Conservation (phyloP, 148 eudicot genomes). For the Oxyria digyna region DNA sequence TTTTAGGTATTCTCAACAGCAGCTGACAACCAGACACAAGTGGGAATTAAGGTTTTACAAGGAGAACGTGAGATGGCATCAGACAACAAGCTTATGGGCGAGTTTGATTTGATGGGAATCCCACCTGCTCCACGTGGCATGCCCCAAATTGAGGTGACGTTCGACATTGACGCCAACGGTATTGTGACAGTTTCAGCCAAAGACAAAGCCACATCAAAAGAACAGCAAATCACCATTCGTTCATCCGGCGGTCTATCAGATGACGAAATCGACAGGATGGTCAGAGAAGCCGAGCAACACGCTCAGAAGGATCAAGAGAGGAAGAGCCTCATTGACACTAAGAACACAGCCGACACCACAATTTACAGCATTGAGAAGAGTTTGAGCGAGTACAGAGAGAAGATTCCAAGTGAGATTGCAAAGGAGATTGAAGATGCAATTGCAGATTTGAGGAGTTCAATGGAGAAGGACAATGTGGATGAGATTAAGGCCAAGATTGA, state of each 20-base stretch:
- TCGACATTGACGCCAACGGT: slow-evolving; percentile 96
- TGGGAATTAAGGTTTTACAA: slow-evolving; percentile 86
- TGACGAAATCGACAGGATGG: slow-evolving; percentile 79
- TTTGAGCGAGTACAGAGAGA: slow-evolving; percentile 65
- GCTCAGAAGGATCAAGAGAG: slow-evolving; percentile 83
- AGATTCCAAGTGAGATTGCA: slow-evolving; percentile 56
- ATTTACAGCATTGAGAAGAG: slow-evolving; percentile 87
- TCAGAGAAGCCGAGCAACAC: slow-evolving; percentile 78
- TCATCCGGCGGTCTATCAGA: slow-evolving; percentile 91
- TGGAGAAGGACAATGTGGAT: slow-evolving; percentile 48
- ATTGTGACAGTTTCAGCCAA: slow-evolving; percentile 89
- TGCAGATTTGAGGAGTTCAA: slow-evolving; percentile 55
- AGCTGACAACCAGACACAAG: slow-evolving; percentile 97
- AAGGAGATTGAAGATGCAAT: slow-evolving; percentile 71
- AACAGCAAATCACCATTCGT: slow-evolving; percentile 84
- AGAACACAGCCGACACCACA: slow-evolving; percentile 77
- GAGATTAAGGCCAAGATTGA: slow-evolving; percentile 78
- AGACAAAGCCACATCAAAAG: slow-evolving; percentile 80
- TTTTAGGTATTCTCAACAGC: slow-evolving; percentile 88
- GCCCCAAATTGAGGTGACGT: slow-evolving; percentile 95
- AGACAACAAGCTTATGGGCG: slow-evolving; percentile 81
- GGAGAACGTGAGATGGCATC: slow-evolving; percentile 97
- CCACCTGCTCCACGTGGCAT: slow-evolving; percentile 96
- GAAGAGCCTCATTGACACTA: slow-evolving; percentile 61
- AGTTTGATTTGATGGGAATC: slow-evolving; percentile 86